Evolutionary conservation across 495 filamentous ascomycete genomes (phyloP), one percentile per base, ranked within the genome.

Genomic region (Aspergillus avenaceus): DNA sequence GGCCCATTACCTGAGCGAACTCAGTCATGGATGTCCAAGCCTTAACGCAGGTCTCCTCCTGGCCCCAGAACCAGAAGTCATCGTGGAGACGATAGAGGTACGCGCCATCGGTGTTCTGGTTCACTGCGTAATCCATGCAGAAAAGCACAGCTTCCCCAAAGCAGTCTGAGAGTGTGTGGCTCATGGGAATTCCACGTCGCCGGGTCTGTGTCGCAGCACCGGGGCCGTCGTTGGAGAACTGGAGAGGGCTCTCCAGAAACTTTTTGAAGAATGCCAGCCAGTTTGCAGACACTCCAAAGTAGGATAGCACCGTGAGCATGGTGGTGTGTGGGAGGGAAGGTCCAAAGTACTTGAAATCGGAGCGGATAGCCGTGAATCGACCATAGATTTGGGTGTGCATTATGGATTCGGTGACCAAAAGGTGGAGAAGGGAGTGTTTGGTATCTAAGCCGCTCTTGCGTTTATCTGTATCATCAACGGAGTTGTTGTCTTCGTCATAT

Each of bases 41-140:
- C 40, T 71, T 76, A 27, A 72, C 72, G 37, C 80, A 81, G 5
- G 64, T 72, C 4, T 71, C 50, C 23, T 81, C 76, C 6, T 77
- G 63, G 21, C 76, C 75, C 83, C 83, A 87, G 53, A 87, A 77
- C 84, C 84, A 87, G 51, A 87, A 79, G 56, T 87, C 84, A 54
- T 86, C 84, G 49, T 84, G 77, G 28, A 86, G 69, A 6, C 84
- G 81, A 52, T 83, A 84, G 12, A 87, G 62, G 26, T 77, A 69
- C 5, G 69, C 62, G 1, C 71, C 71, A 5, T 79, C 58, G 0
- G 84, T 76, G 8, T 58, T 59, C 47, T 85, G 78, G 47, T 87
- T 88, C 34, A 88, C 74, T 1, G 80, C 67, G 49, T 78, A 84
- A 53, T 88, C 84, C 61, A 87, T 73, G 52, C 77, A 82, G 60